Evolutionary conservation across 345 rosid genomes (phyloP), one percentile per base, ranked within the genome.

Genomic region (Microcos paniculata): DNA sequence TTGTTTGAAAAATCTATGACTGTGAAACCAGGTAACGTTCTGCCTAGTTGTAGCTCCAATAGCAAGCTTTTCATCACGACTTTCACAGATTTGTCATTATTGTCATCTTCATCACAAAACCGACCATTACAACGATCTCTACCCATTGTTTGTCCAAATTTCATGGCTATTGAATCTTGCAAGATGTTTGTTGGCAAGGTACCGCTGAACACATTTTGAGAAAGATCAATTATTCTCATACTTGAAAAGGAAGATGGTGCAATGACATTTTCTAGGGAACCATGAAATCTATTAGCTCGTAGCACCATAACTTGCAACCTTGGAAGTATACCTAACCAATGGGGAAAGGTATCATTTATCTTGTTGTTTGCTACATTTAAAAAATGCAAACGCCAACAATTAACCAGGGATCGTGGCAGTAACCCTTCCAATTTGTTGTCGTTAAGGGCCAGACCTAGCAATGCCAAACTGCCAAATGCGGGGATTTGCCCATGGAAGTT

Each of bases 1-100:
- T 70, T 70, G 11, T 52, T 31, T 3, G 46, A 49, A 10, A 49
- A 69, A 30, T 49, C 72, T 1, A 69, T 49, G 8, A 6, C 1
- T 33, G 16, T 21, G 28, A 40, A 59, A 49, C 6, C 3, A 9
- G 8, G 1, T n/a, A 21, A n/a, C 0, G 18, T 53, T 24, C 28
- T n/a, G 21, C 10, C 35, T 4, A 6, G 2, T 14, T 13, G 12
- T 16, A 61, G 21, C 78, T 85, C 80, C 78, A 86, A 8, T 46
- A 79, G 55, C 18, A 76, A 68, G 12, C 89, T 89, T 78, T 84
- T 90, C 71, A 24, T 2, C 23, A 82, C 86, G 4, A 88, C 81
- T 0, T 81, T 79, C 23, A 87, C 57, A 1, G 71, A 26, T 72
- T 73, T 86, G 62, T 79, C 84, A 70, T 85, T 82, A 67, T 76